These are phyloP conservation scores for Trichoderma endophyticum DNA, from an alignment of 2,329 filamentous ascomycete genomes.

Conservation along the genomic window DNA sequence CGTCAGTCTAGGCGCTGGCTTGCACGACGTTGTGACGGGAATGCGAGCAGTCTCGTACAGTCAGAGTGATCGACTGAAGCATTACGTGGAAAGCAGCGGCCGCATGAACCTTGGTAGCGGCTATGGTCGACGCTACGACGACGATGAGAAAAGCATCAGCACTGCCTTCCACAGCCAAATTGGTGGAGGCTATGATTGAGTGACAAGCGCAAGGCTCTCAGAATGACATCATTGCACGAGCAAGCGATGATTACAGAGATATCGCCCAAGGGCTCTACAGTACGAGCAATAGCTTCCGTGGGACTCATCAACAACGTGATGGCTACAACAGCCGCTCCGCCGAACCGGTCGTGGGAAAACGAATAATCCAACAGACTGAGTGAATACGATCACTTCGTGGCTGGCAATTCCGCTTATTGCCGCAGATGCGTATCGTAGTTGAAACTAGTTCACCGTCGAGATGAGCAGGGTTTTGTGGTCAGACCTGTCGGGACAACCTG, in stretches of 20 bases:
- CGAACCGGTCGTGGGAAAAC: not conserved
- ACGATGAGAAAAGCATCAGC: slow-evolving; percentile 93
- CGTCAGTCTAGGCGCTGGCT: slow-evolving; percentile 77
- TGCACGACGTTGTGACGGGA: slow-evolving; percentile 70
- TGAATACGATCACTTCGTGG: not conserved
- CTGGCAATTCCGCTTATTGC: slow-evolving; percentile 5
- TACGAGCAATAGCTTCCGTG: slow-evolving; percentile 5
- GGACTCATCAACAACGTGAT: slow-evolving; percentile 2
- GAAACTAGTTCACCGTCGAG: slow-evolving; percentile 2
- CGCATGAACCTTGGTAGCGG: slow-evolving; percentile 65
- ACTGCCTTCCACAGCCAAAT: slow-evolving; percentile 97
- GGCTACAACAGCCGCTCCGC: slow-evolving; percentile 11
- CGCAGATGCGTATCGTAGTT: not conserved
- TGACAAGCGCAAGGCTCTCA: slow-evolving; percentile 18
- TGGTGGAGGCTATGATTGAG: slow-evolving; percentile 59
- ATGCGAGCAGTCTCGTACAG: slow-evolving; percentile 58
- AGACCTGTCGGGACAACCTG: not conserved
- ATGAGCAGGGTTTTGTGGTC: not conserved
- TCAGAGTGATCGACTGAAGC: slow-evolving; percentile 75
- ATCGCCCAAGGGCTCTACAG: slow-evolving; percentile 14
- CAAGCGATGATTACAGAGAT: slow-evolving; percentile 29
- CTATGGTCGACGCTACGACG: slow-evolving; percentile 72
- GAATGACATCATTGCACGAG: slow-evolving; percentile 21
- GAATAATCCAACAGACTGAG: not conserved
- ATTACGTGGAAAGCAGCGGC: slow-evolving; percentile 85